These are phyloP conservation scores for Torrubiella hemipterigena DNA, from an alignment of 2,329 filamentous ascomycete genomes.

Conservation along the genomic window DNA sequence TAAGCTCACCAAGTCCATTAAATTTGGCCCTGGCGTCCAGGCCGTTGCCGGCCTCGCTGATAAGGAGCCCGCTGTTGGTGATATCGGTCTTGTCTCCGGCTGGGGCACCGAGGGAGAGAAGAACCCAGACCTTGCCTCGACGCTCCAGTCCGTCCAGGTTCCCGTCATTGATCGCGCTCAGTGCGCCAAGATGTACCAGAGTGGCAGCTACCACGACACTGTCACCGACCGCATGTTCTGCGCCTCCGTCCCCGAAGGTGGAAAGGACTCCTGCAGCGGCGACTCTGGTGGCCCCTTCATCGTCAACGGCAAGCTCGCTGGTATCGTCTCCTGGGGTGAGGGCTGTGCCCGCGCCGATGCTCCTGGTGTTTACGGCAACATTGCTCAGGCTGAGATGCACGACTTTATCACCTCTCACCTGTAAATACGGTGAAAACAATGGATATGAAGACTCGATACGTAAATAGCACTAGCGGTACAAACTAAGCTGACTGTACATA, in stretches of 20 bases:
- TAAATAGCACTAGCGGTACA: no score
- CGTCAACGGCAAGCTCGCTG: neutral
- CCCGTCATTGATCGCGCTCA: neutral
- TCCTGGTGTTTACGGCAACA: neutral
- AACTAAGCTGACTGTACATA: no score
- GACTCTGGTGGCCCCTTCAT: neutral
- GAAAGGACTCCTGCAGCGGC: neutral
- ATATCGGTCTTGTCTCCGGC: neutral
- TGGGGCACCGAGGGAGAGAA: neutral
- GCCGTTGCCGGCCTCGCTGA: neutral
- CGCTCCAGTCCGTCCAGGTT: neutral
- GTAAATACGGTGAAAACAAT: no score
- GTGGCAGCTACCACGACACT: slow-evolving; percentile 10
- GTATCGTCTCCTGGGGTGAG: neutral
- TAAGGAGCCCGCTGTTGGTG: neutral
- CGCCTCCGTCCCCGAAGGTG: slow-evolving; percentile 1
- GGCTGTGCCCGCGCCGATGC: slow-evolving; percentile 1
- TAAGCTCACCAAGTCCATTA: neutral
- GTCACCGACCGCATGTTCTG: neutral
- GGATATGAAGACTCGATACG: no score
- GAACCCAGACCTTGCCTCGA: slow-evolving; percentile 4
- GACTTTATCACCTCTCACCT: slow-evolving; percentile 7
- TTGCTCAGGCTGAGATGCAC: neutral
- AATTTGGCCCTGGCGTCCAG: neutral
- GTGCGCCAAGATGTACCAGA: neutral